Evolutionary conservation across 345 rosid species (phyloP).

Genomic region (Toxicodendron radicans): DNA sequence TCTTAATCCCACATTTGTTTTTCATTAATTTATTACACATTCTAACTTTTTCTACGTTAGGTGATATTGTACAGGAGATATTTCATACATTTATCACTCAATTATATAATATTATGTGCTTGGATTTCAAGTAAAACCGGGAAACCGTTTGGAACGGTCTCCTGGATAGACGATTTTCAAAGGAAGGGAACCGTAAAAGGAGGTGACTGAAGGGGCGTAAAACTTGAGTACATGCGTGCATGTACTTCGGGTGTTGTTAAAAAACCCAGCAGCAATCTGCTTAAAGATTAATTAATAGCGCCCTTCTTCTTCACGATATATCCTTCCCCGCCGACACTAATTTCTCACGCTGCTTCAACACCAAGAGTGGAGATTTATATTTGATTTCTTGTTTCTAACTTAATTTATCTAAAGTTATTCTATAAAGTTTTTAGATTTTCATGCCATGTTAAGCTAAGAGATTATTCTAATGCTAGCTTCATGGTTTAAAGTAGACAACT

Average conservation of each 20-base stretch:
- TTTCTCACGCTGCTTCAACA: constrained; percentile 4
- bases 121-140: constrained; percentile 22
- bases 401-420: background rate
- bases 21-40: background rate
- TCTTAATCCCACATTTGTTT: background rate
- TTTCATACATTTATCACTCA: constrained; percentile 4
- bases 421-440: background rate
- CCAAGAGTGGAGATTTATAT: constrained; percentile 1
- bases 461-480: background rate
- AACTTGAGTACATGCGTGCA: constrained; percentile 26
- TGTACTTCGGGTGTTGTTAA: constrained; percentile 23
- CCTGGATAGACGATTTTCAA: background rate
- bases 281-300: constrained; percentile 5
- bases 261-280: constrained; percentile 21
- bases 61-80: background rate
- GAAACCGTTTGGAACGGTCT: constrained; percentile 14
- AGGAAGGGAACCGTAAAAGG: constrained; percentile 8
- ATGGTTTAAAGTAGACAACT: no score
- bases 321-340: constrained; percentile 18
- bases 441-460: background rate
- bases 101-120: constrained; percentile 15
- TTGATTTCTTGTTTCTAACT: background rate
- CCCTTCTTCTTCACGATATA: constrained; percentile 23
- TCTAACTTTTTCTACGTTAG: constrained; percentile 18
- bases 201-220: constrained; percentile 19